phyloP scores from a whole-genome alignment of 257 asterid species.

The Solanum gandarillasii region DNA sequence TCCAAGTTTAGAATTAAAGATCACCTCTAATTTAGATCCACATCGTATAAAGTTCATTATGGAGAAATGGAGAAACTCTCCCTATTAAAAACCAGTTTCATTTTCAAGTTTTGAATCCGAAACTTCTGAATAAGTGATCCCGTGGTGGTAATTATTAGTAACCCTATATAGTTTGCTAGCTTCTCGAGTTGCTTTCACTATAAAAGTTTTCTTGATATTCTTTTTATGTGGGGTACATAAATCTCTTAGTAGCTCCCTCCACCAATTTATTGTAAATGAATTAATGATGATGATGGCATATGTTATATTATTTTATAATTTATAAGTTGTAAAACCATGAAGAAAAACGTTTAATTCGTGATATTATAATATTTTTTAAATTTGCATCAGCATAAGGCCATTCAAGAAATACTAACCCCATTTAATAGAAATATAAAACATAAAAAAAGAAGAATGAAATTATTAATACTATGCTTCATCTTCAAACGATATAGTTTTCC shows the following conservation, averaged over 20 bases:
- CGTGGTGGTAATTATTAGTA: not conserved
- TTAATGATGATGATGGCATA: not conserved
- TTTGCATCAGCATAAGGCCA: not conserved
- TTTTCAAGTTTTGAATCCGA: not conserved
- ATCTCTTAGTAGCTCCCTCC: not conserved
- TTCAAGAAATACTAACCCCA: no score
- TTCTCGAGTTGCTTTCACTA: not conserved
- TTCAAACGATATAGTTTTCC: no score
- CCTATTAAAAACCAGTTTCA: not conserved
- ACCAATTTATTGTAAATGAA: not conserved
- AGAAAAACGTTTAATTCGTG: not conserved
- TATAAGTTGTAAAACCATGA: not conserved
- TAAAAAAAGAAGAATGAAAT: no score
- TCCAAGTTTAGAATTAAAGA: not conserved
- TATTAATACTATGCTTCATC: not conserved
- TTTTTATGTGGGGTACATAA: not conserved
- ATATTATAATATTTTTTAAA: not conserved
- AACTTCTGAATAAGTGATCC: not conserved
- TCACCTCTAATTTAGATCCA: not conserved
- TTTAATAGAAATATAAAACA: not conserved
- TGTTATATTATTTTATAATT: no score
- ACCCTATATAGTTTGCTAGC: not conserved
- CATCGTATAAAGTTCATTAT: not conserved
- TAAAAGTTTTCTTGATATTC: not conserved
- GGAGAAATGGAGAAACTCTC: not conserved